Evolutionary conservation across 257 asterid species (phyloP).

Genomic region (Solanum infundibuliforme): DNA sequence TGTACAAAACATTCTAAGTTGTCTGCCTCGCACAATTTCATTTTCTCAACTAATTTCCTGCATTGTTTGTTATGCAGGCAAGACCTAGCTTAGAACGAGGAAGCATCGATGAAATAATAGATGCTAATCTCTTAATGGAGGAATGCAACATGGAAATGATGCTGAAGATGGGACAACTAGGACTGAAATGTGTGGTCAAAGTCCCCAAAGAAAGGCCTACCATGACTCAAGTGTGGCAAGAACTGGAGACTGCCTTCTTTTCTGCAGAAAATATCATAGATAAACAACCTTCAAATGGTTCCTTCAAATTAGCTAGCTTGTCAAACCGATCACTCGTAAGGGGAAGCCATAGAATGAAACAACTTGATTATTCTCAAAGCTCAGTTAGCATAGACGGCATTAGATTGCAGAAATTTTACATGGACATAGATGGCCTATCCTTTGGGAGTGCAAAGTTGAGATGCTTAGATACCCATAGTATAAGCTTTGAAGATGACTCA

Average conservation of each 20-base stretch:
- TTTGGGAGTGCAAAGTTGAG: slow-evolving; percentile 47
- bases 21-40: neutral
- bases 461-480: slow-evolving; percentile 30
- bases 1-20: neutral
- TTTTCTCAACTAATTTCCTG: neutral
- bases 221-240: slow-evolving; percentile 55
- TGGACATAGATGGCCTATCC: slow-evolving; percentile 29
- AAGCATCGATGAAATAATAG: slow-evolving; percentile 42
- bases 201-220: slow-evolving; percentile 68
- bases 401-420: slow-evolving; percentile 48
- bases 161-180: slow-evolving; percentile 58
- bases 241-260: slow-evolving; percentile 39
- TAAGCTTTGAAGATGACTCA: slow-evolving; percentile 7
- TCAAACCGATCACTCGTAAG: neutral
- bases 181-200: slow-evolving; percentile 46
- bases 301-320: neutral
- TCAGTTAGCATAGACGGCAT: slow-evolving; percentile 42
- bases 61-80: slow-evolving; percentile 30
- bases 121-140: slow-evolving; percentile 41
- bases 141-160: slow-evolving; percentile 53
- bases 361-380: slow-evolving; percentile 20
- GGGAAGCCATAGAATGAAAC: neutral
- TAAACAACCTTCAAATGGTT: neutral
- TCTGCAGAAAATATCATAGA: neutral
- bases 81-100: slow-evolving; percentile 55